phyloP scores from a whole-genome alignment of 1,284 basidiomycete species.

The Neonothopanus nambi region DNA sequence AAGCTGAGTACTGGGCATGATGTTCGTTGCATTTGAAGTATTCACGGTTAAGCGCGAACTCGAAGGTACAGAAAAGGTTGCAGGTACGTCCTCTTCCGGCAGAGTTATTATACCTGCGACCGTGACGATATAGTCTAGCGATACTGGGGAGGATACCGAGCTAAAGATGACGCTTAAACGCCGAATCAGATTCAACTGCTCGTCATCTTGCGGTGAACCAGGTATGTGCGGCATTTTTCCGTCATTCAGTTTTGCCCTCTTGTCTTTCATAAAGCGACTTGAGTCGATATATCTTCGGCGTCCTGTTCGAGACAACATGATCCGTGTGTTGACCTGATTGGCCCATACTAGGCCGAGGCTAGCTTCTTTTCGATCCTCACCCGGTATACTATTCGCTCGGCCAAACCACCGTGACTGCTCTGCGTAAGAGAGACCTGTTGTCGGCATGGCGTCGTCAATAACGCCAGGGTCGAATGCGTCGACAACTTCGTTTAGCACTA shows the following conservation, averaged over 20 bases:
- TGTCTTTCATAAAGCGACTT: constrained; percentile 20
- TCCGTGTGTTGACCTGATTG: constrained; percentile 81
- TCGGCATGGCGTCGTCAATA: constrained; percentile 23
- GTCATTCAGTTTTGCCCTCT: constrained; percentile 27
- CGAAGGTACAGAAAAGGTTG: background rate
- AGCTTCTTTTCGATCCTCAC: constrained; percentile 72
- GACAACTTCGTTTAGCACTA: constrained; percentile 87
- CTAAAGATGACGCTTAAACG: constrained; percentile 77
- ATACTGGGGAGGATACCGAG: constrained; percentile 54
- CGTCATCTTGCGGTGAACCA: constrained; percentile 27
- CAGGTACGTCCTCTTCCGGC: constrained; percentile 23
- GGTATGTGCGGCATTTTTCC: constrained; percentile 6
- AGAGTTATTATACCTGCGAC: constrained; percentile 52
- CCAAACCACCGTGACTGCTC: constrained; percentile 80
- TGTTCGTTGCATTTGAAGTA: background rate
- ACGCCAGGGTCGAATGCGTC: constrained; percentile 59
- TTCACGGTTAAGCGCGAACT: constrained; percentile 4
- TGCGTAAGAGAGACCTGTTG: constrained; percentile 52
- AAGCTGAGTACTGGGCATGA: constrained; percentile 23
- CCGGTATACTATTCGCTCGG: constrained; percentile 54
- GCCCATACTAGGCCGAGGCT: constrained; percentile 89
- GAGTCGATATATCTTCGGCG: constrained; percentile 56
- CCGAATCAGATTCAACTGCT: constrained; percentile 49
- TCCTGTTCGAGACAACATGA: constrained; percentile 80
- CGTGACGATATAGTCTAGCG: constrained; percentile 74